Evolutionary conservation across 352 stramenopile species (phyloP), one percentile per base, ranked within the genome.

Genomic region (Phytophthora tentaculata): DNA sequence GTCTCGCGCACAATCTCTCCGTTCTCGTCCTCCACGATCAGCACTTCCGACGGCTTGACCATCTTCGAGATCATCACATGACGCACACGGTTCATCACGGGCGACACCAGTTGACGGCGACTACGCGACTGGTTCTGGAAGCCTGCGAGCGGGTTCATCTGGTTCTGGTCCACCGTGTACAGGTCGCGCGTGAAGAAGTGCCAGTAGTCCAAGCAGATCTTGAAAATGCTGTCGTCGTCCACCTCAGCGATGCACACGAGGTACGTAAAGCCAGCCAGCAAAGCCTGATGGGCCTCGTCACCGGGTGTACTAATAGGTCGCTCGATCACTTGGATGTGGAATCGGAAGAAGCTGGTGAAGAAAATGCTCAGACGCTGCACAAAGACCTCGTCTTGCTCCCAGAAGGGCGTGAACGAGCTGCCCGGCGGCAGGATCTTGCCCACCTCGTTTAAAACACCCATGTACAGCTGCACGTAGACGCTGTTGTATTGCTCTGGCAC

Each of bases 21-120:
- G 74, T 99, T 99, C 58, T 99, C 98, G 71, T 99, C 97, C 77
- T 99, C 98, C 1, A 99, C 98, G 70, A 99, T 98, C 45, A 99
- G 86, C n/a, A 99, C 97, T 82, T 99, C 98, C 54, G 99, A 98
- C 13, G 98, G 98, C 76, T 99, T 99, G 45, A 98, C 97, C 98
- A 99, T 99, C 73, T 97, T 98, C 23, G 92, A 97, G 73, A 99
- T 99, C 91, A 99, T 98, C 9, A 99, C 95, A 52, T 98, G 88
- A 29, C 98, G 94, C 19, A 99, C 93, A 13, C 92, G 92, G 45
- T 95, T 98, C 68, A 99, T 91, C 23, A 99, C 88, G 2, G 76
- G 74, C 14, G 88, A 80, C 26, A 96, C 85, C 62, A 95, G 67
- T 10, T 89, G 84, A 55, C 88, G 85, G 2, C 86, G 82, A 26